Conservation (phyloP, 257 asterid species). For the Gentiana straminea region DNA sequence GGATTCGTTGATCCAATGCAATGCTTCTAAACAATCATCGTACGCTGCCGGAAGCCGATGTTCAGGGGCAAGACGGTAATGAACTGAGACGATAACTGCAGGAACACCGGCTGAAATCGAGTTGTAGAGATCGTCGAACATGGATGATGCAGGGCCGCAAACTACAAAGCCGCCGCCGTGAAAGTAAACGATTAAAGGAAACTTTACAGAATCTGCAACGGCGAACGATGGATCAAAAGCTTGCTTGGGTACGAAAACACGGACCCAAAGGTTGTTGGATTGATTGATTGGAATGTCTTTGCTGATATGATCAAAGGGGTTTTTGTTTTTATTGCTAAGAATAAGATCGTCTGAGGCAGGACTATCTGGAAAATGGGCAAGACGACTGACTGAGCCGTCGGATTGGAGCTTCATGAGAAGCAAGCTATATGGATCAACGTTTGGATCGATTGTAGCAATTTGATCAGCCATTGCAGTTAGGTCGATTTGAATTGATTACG, state of each 20-base stretch:
- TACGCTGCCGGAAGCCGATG: constrained; percentile 28
- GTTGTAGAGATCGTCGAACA: background rate
- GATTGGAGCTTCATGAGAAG: background rate
- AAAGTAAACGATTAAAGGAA: constrained; percentile 3
- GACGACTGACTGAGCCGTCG: background rate
- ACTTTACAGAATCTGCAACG: background rate
- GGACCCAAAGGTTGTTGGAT: background rate
- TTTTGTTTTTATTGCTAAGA: background rate
- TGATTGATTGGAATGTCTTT: constrained; percentile 7
- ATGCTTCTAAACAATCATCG: constrained; percentile 14
- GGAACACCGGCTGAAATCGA: background rate
- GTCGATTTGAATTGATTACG: too few relatives aligned
- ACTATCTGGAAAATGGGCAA: background rate
- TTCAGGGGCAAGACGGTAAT: constrained; percentile 3
- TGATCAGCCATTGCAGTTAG: background rate
- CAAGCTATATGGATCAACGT: background rate
- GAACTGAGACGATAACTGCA: background rate
- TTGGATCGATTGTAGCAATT: background rate
- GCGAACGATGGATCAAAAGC: background rate
- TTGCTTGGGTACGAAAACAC: constrained; percentile 1
- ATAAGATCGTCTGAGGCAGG: constrained; percentile 1
- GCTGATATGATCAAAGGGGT: constrained; percentile 1
- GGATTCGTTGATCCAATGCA: constrained; percentile 12
- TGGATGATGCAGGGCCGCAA: background rate
- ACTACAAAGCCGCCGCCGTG: constrained; percentile 1